Percentiles rank a stretch among this genome's conserved stretches.
These are phyloP conservation scores for Panicum virgatum DNA, from an alignment of 202 grass and related monocot genomes.

Conservation along the genomic window DNA sequence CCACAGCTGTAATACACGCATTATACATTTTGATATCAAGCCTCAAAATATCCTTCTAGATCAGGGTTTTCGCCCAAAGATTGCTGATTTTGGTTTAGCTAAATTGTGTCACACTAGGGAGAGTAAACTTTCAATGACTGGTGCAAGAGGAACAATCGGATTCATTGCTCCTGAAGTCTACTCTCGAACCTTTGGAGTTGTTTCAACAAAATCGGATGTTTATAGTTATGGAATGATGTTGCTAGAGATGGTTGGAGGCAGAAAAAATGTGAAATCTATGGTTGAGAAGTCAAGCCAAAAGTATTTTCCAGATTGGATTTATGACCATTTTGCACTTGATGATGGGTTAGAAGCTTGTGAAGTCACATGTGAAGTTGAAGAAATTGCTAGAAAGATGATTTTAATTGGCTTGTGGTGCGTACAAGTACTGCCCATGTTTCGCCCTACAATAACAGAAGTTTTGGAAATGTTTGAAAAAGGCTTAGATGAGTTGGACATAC, in stretches of 20 bases:
- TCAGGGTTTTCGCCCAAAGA: too few relatives aligned
- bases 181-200: too few relatives aligned
- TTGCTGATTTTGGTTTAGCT: too few relatives aligned
- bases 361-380: constrained; percentile 17
- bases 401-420: constrained; percentile 45
- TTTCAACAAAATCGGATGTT: too few relatives aligned
- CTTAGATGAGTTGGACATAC: background rate
- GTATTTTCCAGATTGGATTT: constrained; percentile 49
- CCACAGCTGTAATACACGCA: constrained; percentile 38
- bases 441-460: constrained; percentile 3
- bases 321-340: constrained; percentile 26
- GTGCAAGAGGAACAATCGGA: too few relatives aligned
- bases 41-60: too few relatives aligned
- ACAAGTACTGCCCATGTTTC: constrained; percentile 26
- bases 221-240: too few relatives aligned
- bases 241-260: too few relatives aligned
- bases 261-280: constrained; percentile 21
- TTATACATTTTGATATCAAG: constrained; percentile 56
- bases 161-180: too few relatives aligned
- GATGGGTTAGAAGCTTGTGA: constrained; percentile 3
- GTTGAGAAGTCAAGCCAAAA: constrained; percentile 5
- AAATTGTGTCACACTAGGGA: too few relatives aligned
- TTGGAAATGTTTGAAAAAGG: background rate
- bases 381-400: constrained; percentile 35
- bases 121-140: too few relatives aligned